These are phyloP conservation scores for Herpetospermum pedunculosum DNA, from an alignment of 306 rosid species.

Conservation along the genomic window DNA sequence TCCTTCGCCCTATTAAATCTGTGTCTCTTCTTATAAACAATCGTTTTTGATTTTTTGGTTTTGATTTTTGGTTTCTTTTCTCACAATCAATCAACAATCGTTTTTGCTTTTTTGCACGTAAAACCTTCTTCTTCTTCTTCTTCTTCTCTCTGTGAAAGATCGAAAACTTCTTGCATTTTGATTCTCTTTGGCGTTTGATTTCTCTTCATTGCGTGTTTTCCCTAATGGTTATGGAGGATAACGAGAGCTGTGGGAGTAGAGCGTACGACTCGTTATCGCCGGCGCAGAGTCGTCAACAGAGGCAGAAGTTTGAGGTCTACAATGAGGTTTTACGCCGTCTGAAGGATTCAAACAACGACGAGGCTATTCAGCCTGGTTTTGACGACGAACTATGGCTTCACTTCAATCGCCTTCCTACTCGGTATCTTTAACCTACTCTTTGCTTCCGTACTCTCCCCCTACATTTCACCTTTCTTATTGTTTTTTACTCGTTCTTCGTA, in stretches of 20 bases:
- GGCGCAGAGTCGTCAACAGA: constrained; percentile 45
- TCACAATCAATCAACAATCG: constrained; percentile 14
- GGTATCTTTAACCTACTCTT: constrained; percentile 33
- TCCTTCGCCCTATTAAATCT: background rate
- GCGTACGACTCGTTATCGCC: constrained; percentile 28
- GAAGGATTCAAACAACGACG: constrained; percentile 48
- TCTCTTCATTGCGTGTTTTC: background rate
- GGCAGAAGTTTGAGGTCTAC: constrained; percentile 64
- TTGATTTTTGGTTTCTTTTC: constrained; percentile 1
- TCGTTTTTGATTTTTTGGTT: constrained; percentile 2
- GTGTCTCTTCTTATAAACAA: constrained; percentile 5
- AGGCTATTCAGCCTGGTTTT: constrained; percentile 64
- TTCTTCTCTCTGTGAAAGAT: background rate
- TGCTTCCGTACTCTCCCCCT: constrained; percentile 6
- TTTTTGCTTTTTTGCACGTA: constrained; percentile 19
- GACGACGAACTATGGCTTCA: constrained; percentile 84
- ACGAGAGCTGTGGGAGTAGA: constrained; percentile 66
- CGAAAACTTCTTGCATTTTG: background rate
- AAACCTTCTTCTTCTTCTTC: too few species aligned
- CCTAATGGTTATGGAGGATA: constrained; percentile 52
- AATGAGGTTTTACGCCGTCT: constrained; percentile 92
- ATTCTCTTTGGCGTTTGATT: background rate
- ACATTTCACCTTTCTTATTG: background rate
- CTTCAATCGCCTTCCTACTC: constrained; percentile 90
- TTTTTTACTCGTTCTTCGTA: background rate